phyloP scores from a whole-genome alignment of 176 grass and related monocot species.

The Aegilops umbellulata region DNA sequence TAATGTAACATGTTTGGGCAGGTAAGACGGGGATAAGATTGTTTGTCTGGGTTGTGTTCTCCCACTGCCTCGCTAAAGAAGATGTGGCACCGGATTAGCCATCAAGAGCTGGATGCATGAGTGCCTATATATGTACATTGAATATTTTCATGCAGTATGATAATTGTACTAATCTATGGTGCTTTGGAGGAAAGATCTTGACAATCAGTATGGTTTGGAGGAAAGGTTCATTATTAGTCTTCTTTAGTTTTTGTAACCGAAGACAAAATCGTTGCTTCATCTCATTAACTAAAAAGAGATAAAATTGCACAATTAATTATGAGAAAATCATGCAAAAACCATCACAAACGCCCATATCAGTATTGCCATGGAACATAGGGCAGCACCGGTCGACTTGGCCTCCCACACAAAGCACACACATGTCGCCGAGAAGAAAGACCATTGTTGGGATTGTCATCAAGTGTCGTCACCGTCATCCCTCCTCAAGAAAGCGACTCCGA shows the following conservation, averaged over 20 bases:
- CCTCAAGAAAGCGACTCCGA: too few relatives aligned
- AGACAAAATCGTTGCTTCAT: too few relatives aligned
- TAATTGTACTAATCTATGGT: not conserved
- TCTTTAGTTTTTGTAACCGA: not conserved
- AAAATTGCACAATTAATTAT: too few relatives aligned
- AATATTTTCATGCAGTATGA: not conserved
- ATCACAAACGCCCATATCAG: too few relatives aligned
- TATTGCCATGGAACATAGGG: too few relatives aligned
- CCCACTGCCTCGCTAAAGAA: constrained; percentile 20
- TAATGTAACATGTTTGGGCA: constrained; percentile 35
- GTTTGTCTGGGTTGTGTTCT: constrained; percentile 33
- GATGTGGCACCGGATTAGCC: constrained; percentile 25
- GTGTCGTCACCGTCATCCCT: too few relatives aligned
- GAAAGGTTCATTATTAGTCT: not conserved
- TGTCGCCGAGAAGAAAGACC: too few relatives aligned
- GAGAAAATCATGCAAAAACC: too few relatives aligned
- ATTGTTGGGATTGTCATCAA: too few relatives aligned
- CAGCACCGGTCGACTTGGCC: too few relatives aligned
- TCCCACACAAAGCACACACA: too few relatives aligned
- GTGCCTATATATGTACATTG: not conserved
- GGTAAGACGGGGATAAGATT: constrained; percentile 57
- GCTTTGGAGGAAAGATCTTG: not conserved
- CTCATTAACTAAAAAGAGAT: too few relatives aligned
- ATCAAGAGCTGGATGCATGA: constrained; percentile 9
- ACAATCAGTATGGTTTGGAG: constrained; percentile 19